A percentile compares a stretch with the other conserved stretches of the same genome.
These are phyloP conservation scores for Corylus americana DNA, from an alignment of 306 rosid species.

Conservation along the genomic window DNA sequence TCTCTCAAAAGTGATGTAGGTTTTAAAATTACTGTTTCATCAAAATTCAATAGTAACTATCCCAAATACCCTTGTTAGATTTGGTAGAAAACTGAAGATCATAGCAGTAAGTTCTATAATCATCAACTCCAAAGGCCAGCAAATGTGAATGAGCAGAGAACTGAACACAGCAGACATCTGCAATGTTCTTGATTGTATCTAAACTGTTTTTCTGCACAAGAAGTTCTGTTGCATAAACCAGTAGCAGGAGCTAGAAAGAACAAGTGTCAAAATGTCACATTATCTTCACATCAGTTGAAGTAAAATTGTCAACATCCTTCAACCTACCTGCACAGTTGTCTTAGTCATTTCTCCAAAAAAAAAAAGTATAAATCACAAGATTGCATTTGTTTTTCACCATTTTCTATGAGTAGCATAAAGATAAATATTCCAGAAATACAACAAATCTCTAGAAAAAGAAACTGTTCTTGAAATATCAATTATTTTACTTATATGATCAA, in stretches of 20 bases:
- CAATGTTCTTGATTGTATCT: slow-evolving; percentile 73
- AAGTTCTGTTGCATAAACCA: slow-evolving; percentile 26
- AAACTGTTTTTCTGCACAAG: slow-evolving; percentile 66
- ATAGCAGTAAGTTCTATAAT: slow-evolving; percentile 83
- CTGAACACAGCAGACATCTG: slow-evolving; percentile 94
- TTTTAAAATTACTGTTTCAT: too few species aligned
- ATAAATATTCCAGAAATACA: not conserved
- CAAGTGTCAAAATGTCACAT: slow-evolving; percentile 23
- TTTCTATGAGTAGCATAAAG: not conserved
- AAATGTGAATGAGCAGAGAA: slow-evolving; percentile 87
- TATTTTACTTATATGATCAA: not conserved
- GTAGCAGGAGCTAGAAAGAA: slow-evolving; percentile 20
- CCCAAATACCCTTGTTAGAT: too few species aligned
- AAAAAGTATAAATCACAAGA: not conserved
- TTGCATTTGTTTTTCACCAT: not conserved
- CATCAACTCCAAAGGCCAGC: slow-evolving; percentile 79
- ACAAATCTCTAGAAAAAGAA: not conserved
- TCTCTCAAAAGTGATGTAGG: too few species aligned
- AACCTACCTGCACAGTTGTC: not conserved
- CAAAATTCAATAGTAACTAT: too few species aligned
- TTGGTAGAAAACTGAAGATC: slow-evolving; percentile 64
- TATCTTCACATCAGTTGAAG: not conserved
- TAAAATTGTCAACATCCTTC: not conserved
- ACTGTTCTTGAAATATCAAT: not conserved
- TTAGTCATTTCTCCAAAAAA: not conserved